Conservation (phyloP, 73 alveolate species). For the Paramecium tetraurelia region DNA sequence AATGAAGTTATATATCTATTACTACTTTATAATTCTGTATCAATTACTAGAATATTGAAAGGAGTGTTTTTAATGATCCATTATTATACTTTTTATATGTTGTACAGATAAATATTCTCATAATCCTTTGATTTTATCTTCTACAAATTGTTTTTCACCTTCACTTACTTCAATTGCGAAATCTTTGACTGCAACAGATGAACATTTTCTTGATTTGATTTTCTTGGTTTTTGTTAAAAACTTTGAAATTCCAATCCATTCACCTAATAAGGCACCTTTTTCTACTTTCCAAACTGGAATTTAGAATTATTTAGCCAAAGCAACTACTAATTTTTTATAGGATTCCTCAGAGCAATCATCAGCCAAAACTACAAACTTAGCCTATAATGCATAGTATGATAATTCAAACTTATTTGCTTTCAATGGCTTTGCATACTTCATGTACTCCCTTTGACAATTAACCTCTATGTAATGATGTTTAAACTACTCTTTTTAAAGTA, state of each 20-base stretch:
- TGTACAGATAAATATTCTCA: not conserved
- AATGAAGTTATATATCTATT: not conserved
- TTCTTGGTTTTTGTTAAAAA: constrained; percentile 25
- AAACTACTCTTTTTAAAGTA: constrained; percentile 21
- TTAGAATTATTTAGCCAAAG: constrained; percentile 35
- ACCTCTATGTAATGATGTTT: constrained; percentile 43
- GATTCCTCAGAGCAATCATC: constrained; percentile 25
- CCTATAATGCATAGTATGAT: not conserved
- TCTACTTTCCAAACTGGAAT: constrained; percentile 43
- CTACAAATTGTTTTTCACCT: constrained; percentile 11
- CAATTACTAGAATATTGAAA: too few relatives aligned
- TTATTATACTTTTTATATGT: not conserved
- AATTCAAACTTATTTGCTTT: constrained; percentile 16
- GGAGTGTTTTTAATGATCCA: not conserved
- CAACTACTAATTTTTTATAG: constrained; percentile 33
- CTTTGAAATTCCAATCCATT: constrained; percentile 48
- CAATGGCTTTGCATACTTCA: constrained; percentile 56
- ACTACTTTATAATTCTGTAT: too few relatives aligned
- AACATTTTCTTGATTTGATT: constrained; percentile 42
- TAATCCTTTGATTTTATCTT: constrained; percentile 25
- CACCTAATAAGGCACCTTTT: constrained; percentile 38
- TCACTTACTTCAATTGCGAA: constrained; percentile 40
- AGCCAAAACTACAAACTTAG: constrained; percentile 43
- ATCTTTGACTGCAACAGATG: constrained; percentile 35
- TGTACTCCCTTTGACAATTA: constrained; percentile 41